Percentiles rank a stretch among this genome's conserved stretches.
Evolutionary conservation across 306 rosid species (phyloP).

Genomic region (Quercus gilva): DNA sequence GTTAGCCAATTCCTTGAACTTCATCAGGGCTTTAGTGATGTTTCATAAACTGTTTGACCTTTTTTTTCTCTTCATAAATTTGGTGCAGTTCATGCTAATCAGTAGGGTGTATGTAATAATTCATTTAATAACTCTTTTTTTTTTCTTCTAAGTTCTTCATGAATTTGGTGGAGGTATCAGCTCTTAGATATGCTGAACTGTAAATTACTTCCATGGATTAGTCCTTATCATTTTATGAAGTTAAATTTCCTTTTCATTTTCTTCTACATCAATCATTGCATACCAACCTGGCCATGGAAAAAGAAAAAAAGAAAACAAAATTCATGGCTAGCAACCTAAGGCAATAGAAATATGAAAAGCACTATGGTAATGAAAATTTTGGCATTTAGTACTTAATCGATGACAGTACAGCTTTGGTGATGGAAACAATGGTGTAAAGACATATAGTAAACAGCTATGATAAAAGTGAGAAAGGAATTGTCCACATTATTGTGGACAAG

Average conservation of each 20-base stretch:
- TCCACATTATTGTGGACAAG: too few relatives aligned
- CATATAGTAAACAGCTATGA: too few relatives aligned
- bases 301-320: neutral
- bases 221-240: neutral
- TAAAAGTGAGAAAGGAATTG: too few relatives aligned
- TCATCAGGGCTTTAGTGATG: neutral
- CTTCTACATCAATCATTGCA: neutral
- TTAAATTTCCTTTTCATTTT: neutral
- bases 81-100: conserved; percentile 7
- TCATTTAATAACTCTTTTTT: neutral
- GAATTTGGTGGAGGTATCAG: neutral
- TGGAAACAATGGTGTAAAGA: too few relatives aligned
- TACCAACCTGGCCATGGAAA: neutral
- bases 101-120: neutral
- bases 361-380: too few relatives aligned
- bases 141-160: neutral
- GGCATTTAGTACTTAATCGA: too few relatives aligned
- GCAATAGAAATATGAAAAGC: too few relatives aligned
- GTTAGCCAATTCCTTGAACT: conserved; percentile 40
- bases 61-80: neutral
- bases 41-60: neutral
- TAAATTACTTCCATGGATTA: neutral
- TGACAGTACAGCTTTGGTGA: too few relatives aligned
- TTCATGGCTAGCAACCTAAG: too few relatives aligned
- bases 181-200: neutral